Conservation (phyloP, 2,329 filamentous ascomycete species). For the Ophiosphaerella korrae region DNA sequence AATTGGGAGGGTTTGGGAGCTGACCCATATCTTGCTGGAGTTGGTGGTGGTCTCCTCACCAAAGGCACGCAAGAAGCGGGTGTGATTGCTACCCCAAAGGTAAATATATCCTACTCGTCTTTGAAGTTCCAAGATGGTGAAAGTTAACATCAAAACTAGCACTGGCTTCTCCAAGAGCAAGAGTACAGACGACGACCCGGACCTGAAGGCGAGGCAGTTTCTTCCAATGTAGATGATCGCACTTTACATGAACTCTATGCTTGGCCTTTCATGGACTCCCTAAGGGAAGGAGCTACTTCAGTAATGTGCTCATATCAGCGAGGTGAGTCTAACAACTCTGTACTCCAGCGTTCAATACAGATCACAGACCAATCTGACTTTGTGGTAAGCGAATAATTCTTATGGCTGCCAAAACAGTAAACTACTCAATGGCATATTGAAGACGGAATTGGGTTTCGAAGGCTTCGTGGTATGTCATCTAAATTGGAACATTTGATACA, state of each 20-base stretch:
- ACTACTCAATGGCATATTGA: slow-evolving; percentile 57
- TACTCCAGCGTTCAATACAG: neutral
- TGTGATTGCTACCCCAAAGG: slow-evolving; percentile 37
- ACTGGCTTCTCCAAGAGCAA: slow-evolving; percentile 59
- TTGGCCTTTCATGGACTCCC: slow-evolving; percentile 67
- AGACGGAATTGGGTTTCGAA: slow-evolving; percentile 57
- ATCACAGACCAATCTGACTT: neutral
- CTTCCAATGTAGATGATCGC: slow-evolving; percentile 67
- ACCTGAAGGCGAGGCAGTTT: slow-evolving; percentile 60
- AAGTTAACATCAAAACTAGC: slow-evolving; percentile 44
- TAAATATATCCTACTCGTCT: neutral
- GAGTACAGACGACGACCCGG: slow-evolving; percentile 51
- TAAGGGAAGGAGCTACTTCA: slow-evolving; percentile 62
- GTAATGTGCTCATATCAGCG: slow-evolving; percentile 63
- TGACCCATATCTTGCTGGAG: slow-evolving; percentile 68
- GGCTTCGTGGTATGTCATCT: slow-evolving; percentile 45
- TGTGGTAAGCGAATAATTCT: slow-evolving; percentile 25
- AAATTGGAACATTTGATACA: neutral
- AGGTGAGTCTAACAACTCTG: slow-evolving; percentile 25
- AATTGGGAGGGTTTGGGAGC: slow-evolving; percentile 75
- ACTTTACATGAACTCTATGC: slow-evolving; percentile 70
- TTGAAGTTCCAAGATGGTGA: neutral
- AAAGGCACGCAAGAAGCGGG: slow-evolving; percentile 61
- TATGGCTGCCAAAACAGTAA: slow-evolving; percentile 45
- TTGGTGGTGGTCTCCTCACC: slow-evolving; percentile 56